phyloP scores from a whole-genome alignment of 768 basidiomycete species.

The Boletellus ananas region DNA sequence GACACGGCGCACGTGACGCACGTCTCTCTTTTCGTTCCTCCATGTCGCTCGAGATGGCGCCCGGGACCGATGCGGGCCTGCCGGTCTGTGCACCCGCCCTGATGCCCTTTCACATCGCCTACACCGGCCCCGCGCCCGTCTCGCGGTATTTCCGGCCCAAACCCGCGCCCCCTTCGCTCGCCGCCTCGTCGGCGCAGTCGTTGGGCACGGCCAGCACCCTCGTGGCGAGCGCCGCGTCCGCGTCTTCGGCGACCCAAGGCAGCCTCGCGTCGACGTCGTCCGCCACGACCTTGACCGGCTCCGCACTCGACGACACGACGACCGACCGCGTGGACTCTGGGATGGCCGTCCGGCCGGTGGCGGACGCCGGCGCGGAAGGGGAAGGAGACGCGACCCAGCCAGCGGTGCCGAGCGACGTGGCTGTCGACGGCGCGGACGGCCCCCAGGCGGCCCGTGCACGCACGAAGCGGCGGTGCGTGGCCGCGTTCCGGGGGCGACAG shows the following conservation, averaged over 20 bases:
- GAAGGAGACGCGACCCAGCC: constrained; percentile 15
- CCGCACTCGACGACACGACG: too few species aligned
- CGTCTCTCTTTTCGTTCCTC: not conserved
- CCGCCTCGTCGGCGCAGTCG: constrained; percentile 1
- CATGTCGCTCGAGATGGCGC: constrained; percentile 23
- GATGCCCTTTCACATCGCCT: constrained; percentile 79
- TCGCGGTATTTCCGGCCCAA: constrained; percentile 69
- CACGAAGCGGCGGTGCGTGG: constrained; percentile 34
- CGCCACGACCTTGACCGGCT: not conserved
- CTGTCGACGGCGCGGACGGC: not conserved
- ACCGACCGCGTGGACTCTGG: not conserved
- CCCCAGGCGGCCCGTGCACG: not conserved
- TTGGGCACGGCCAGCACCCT: constrained; percentile 14
- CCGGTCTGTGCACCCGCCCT: constrained; percentile 58
- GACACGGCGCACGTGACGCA: constrained; percentile 14
- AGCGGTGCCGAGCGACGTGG: not conserved
- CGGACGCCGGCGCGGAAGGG: not conserved
- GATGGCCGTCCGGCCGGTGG: not conserved
- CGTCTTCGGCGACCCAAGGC: constrained; percentile 3
- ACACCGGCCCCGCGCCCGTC: constrained; percentile 68
- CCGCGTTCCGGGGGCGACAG: constrained; percentile 73
- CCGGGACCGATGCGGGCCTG: constrained; percentile 5
- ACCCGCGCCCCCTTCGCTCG: constrained; percentile 25
- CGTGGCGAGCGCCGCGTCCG: constrained; percentile 6
- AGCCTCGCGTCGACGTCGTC: constrained; percentile 6